Conservation (phyloP, 108 stramenopile species). For the Stephanodiscus triporus region DNA sequence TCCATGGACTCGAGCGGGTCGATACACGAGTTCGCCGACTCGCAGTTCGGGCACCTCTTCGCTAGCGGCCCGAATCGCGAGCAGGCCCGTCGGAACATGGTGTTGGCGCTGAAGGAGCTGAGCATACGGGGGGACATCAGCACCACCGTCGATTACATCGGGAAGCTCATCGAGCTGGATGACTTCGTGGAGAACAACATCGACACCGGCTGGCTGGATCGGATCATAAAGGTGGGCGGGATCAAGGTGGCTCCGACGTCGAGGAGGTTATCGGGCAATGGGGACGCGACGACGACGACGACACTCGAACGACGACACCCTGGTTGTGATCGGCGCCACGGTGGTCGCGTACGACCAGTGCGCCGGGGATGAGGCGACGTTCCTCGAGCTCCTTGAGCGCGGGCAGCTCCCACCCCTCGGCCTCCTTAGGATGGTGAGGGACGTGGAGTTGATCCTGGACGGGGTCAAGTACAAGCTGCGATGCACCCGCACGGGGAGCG, state of each 20-base stretch:
- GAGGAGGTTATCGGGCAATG: background rate
- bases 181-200: conserved; percentile 96
- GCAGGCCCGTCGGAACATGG: conserved; percentile 95
- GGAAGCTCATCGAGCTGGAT: conserved; percentile 91
- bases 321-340: conserved; percentile 80
- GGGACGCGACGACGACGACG: background rate
- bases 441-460: conserved; percentile 92
- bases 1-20: conserved; percentile 96
- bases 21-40: conserved; percentile 99
- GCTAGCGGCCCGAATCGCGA: conserved; percentile 93
- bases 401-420: conserved; percentile 90
- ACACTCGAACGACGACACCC: conserved; percentile 55
- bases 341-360: conserved; percentile 75
- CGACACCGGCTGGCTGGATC: conserved; percentile 99
- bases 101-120: conserved; percentile 95
- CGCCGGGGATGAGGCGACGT: conserved; percentile 64
- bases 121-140: conserved; percentile 99
- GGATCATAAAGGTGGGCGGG: conserved; percentile 84
- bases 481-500: conserved; percentile 74
- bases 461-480: conserved; percentile 91
- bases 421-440: conserved; percentile 76
- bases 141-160: conserved; percentile 98
- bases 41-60: conserved; percentile 99
- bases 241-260: conserved; percentile 20
- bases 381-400: conserved; percentile 77